Conservation (phyloP, 1,284 basidiomycete species). For the Meira nashicola region DNA sequence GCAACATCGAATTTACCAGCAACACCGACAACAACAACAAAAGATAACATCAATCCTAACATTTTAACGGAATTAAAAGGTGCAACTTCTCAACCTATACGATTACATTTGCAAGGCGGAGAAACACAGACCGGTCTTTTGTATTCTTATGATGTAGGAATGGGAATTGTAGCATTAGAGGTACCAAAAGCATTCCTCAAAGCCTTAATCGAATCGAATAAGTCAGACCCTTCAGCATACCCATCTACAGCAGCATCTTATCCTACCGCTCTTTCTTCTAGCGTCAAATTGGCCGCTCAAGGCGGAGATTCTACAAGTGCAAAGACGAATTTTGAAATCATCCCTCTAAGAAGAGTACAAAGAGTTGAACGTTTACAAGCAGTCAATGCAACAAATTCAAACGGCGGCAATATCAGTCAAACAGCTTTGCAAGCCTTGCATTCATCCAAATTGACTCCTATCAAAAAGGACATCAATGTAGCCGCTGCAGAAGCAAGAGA, state of each 20-base stretch:
- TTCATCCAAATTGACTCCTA: conserved; percentile 1
- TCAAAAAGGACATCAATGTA: conserved; percentile 13
- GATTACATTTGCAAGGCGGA: background rate
- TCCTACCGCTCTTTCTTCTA: conserved; percentile 1
- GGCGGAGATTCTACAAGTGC: conserved; percentile 3
- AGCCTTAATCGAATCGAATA: background rate
- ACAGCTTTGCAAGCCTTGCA: background rate
- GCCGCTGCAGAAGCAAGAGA: conserved; percentile 15
- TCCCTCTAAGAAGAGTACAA: conserved; percentile 39
- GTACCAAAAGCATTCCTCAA: conserved; percentile 12
- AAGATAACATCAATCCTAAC: background rate
- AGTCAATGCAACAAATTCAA: background rate
- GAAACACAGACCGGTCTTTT: conserved; percentile 27
- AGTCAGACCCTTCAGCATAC: background rate
- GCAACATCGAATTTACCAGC: too few relatives aligned
- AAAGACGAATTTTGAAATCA: conserved; percentile 37
- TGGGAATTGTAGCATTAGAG: conserved; percentile 42
- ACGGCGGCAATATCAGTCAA: background rate
- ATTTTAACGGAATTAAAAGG: background rate
- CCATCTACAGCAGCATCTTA: conserved; percentile 11
- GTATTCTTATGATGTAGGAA: conserved; percentile 43
- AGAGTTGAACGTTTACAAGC: conserved; percentile 24
- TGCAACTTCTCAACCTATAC: background rate
- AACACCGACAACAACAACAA: background rate
- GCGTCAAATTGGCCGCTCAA: conserved; percentile 10